Evolutionary conservation across 2,329 filamentous ascomycete genomes (phyloP).

Genomic region (Pseudogymnoascus sp.): DNA sequence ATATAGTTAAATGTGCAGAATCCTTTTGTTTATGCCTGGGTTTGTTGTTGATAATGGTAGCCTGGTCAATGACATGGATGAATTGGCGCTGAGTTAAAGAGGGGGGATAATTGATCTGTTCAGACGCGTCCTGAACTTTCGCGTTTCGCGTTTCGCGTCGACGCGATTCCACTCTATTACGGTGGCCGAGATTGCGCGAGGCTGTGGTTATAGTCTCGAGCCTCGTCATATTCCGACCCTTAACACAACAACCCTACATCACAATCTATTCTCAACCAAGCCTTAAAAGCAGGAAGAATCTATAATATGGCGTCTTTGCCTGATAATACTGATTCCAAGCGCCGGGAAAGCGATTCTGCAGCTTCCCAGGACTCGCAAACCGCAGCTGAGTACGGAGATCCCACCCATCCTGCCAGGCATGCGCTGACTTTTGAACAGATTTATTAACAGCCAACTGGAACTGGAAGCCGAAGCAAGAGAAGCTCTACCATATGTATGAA

Average conservation of each 20-base stretch:
- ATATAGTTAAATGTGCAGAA: neutral
- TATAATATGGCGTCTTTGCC: neutral
- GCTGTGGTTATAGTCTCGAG: neutral
- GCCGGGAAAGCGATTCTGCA: conserved; percentile 8
- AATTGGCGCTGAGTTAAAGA: conserved; percentile 5
- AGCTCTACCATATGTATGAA: conserved; percentile 77
- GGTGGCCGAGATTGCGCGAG: conserved; percentile 6
- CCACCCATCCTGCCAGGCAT: neutral
- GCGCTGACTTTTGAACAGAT: conserved; percentile 42
- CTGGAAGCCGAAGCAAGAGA: conserved; percentile 94
- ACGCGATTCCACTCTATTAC: conserved; percentile 9
- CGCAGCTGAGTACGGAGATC: conserved; percentile 34
- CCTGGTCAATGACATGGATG: conserved; percentile 6
- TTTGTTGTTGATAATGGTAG: conserved; percentile 9
- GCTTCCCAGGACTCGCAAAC: conserved; percentile 46
- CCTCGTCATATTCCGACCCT: neutral
- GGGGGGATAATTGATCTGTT: conserved; percentile 9
- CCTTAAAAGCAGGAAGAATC: neutral
- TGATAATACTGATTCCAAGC: neutral
- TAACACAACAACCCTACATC: neutral
- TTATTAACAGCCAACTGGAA: conserved; percentile 79
- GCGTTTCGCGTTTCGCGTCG: conserved; percentile 9
- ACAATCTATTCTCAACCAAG: neutral
- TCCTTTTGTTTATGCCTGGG: neutral
- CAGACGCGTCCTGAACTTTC: neutral